These are phyloP conservation scores for Pleurotus tuber-regium DNA, from an alignment of 768 basidiomycete genomes.

Conservation along the genomic window DNA sequence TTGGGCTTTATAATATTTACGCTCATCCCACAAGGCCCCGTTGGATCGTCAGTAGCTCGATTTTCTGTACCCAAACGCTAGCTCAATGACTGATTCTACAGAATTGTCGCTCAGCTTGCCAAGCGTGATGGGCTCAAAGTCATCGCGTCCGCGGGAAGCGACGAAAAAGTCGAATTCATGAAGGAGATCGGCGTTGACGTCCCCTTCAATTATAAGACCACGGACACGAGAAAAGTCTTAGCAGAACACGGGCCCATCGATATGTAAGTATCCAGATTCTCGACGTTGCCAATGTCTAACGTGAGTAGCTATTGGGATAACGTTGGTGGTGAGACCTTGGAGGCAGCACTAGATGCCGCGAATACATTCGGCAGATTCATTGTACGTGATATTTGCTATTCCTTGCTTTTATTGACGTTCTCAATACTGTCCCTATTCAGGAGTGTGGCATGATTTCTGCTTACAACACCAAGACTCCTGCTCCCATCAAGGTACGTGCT, in stretches of 20 bases:
- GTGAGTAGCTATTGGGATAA: slow-evolving; percentile 19
- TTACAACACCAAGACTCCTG: slow-evolving; percentile 14
- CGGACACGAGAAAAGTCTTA: slow-evolving; percentile 48
- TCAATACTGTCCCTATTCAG: neutral
- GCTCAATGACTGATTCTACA: slow-evolving; percentile 13
- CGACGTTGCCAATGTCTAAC: too few species aligned
- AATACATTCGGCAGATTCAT: slow-evolving; percentile 35
- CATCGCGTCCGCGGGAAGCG: slow-evolving; percentile 67
- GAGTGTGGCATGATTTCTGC: slow-evolving; percentile 1
- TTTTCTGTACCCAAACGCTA: neutral
- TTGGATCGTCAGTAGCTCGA: slow-evolving; percentile 51
- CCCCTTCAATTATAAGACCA: slow-evolving; percentile 73
- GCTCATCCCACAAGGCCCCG: slow-evolving; percentile 36
- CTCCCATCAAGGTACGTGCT: slow-evolving; percentile 8
- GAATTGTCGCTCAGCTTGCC: slow-evolving; percentile 49
- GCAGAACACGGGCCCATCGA: slow-evolving; percentile 51
- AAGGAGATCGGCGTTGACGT: slow-evolving; percentile 62
- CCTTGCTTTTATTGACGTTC: neutral
- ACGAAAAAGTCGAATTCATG: slow-evolving; percentile 69
- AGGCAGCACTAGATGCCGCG: slow-evolving; percentile 37
- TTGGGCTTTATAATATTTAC: too few species aligned
- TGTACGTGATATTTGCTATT: slow-evolving; percentile 7
- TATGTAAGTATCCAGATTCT: slow-evolving; percentile 30
- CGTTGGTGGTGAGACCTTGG: slow-evolving; percentile 44
- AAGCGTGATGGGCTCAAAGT: slow-evolving; percentile 58